These are phyloP conservation scores for Euphorbia lathyris DNA, from an alignment of 345 rosid species.

Conservation along the genomic window DNA sequence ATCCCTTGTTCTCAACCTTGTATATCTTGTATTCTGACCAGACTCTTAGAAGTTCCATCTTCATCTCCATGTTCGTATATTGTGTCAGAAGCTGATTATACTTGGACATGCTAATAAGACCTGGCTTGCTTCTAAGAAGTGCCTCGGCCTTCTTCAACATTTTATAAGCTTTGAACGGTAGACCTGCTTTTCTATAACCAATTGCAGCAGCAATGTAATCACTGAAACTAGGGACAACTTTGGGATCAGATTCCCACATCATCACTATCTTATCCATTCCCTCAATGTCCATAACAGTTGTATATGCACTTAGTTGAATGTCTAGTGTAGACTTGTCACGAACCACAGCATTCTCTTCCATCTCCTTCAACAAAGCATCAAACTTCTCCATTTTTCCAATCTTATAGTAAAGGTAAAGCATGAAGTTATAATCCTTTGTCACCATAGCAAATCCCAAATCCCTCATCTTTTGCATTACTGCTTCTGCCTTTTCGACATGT, in stretches of 20 bases:
- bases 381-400: no score
- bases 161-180: conserved; percentile 24
- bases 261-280: no score
- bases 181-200: conserved; percentile 24
- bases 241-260: conserved; percentile 33
- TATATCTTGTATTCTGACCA: conserved; percentile 43
- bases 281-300: conserved; percentile 24
- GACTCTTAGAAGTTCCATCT: conserved; percentile 37
- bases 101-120: no score
- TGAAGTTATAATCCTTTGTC: conserved; percentile 13
- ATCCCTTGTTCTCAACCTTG: no score
- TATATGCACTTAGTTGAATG: conserved; percentile 27
- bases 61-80: conserved; percentile 31
- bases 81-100: conserved; percentile 27
- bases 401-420: conserved; percentile 36
- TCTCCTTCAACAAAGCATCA: no score
- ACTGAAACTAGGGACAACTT: conserved; percentile 19
- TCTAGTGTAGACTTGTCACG: conserved; percentile 18
- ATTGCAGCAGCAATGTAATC: conserved; percentile 16
- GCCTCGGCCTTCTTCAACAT: conserved; percentile 35
- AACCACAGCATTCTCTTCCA: no score
- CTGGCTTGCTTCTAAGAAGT: conserved; percentile 5
- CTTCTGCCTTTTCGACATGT: conserved; percentile 31
- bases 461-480: conserved; percentile 38
- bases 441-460: conserved; percentile 24